Base-by-base conservation (phyloP, 2,329 filamentous ascomycete species). In the Colletotrichum agaves region DNA sequence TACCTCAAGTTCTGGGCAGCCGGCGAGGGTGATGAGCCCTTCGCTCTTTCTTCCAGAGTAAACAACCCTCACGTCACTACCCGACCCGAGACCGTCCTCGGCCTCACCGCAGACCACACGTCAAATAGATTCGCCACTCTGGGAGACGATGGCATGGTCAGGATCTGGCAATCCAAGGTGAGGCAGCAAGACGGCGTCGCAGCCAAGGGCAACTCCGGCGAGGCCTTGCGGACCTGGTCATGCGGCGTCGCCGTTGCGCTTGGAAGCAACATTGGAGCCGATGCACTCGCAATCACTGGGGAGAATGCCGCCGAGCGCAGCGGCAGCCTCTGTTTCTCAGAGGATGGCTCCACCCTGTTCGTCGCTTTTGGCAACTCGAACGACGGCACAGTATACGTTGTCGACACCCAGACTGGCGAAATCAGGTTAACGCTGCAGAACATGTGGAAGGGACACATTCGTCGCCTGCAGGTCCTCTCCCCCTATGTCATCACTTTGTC, bases 1-100 rank as follows among this genome's bases (percentile, higher is more conserved):
- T 92, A 92, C 74, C 83, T 99, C 56, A 98, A 97, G 76, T 96
- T 99, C 77, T 99, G 96, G 96, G 81, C 90, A 77, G 79, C 92
- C 79, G 88, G 87, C 79, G 75, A 83, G 73, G 74, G 83, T 74
- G 75, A 83, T 75, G 75, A 87, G 74, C 74, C 81, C 72, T 93
- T 96, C 84, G 89, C 92, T 69, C 83, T 99, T 11, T 89, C 93
- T 58, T 92, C 94, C 2, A 89, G 95, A 67, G 88, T 98, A 61
- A 94, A 97, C 76, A 87, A 89, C 8, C 94, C 96, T 15, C 95
- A 99, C 78, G 83, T 85, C 67, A 85, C 87, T 62, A 79, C 79
- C 69, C 78, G 82, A 67, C 81, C 83, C 1, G 84, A 88, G 49
- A 81, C 84, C 4, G 85, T 98, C 2, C 86, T 97, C 35, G 91